phyloP scores from a whole-genome alignment of 2,329 filamentous ascomycete genomes.

The Trichoderma gracile region DNA sequence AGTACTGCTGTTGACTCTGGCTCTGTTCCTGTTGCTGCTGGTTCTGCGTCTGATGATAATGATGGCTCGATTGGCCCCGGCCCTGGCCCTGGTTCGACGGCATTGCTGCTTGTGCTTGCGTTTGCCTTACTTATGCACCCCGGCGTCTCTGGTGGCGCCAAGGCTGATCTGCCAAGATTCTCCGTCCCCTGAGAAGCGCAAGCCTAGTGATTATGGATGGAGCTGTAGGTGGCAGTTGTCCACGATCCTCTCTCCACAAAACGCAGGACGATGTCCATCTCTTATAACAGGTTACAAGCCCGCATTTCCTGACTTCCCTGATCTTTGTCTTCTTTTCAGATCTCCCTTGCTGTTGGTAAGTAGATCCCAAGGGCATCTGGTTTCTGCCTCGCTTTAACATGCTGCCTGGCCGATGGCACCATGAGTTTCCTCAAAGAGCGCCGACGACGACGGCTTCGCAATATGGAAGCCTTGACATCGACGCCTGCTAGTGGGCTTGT shows the following conservation, averaged over 20 bases:
- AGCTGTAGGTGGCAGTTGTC: too few relatives aligned
- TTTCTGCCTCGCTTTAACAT: background rate
- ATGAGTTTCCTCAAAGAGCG: background rate
- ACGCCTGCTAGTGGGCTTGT: too few relatives aligned
- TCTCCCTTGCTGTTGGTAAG: too few relatives aligned
- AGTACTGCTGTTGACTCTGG: background rate
- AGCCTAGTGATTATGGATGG: too few relatives aligned
- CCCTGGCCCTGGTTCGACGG: background rate
- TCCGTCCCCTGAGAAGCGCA: background rate
- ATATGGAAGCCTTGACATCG: too few relatives aligned
- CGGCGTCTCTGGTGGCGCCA: too few relatives aligned
- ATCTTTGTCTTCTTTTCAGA: background rate
- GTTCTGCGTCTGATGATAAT: background rate
- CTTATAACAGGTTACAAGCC: background rate
- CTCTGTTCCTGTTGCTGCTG: background rate
- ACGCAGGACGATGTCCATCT: too few relatives aligned
- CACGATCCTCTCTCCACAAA: too few relatives aligned
- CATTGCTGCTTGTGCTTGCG: conserved; percentile 1
- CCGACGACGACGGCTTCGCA: too few relatives aligned
- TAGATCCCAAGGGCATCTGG: background rate
- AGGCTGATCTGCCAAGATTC: background rate
- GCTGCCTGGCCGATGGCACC: background rate
- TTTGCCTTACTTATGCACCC: too few relatives aligned
- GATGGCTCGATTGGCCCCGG: background rate
- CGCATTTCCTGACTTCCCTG: background rate